Evolutionary conservation across 1,284 basidiomycete genomes (phyloP).

Genomic region (Moniliella sp.): DNA sequence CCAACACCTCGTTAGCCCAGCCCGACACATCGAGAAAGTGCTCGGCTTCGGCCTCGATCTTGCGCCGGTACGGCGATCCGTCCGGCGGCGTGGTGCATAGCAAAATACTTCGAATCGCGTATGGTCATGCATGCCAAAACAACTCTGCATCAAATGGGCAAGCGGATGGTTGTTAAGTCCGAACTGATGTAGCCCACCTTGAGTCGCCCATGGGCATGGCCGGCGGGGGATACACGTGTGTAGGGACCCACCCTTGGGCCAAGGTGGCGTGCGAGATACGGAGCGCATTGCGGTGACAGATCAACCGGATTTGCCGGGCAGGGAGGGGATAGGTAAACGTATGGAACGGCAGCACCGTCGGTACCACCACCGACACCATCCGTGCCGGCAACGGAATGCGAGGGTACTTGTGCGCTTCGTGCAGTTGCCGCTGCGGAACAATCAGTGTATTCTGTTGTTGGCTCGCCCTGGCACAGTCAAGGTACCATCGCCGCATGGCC

Average conservation of each 20-base stretch:
- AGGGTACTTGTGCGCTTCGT: constrained; percentile 12
- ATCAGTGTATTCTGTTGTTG: constrained; percentile 1
- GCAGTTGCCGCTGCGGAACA: background rate
- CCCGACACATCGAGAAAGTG: constrained; percentile 42
- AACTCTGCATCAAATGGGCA: constrained; percentile 46
- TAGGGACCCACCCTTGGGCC: constrained; percentile 40
- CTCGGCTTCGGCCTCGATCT: constrained; percentile 40
- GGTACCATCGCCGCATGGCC: constrained; percentile 42
- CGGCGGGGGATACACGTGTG: constrained; percentile 41
- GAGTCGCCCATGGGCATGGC: constrained; percentile 38
- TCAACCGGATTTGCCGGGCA: constrained; percentile 40
- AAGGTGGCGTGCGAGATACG: constrained; percentile 41
- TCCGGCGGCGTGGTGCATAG: constrained; percentile 44
- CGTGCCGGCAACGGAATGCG: constrained; percentile 34
- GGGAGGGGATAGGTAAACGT: constrained; percentile 44
- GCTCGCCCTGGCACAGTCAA: constrained; percentile 35
- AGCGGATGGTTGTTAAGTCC: constrained; percentile 48
- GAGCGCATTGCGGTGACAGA: constrained; percentile 44
- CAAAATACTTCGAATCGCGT: constrained; percentile 40
- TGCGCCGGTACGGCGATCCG: constrained; percentile 39
- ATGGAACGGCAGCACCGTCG: constrained; percentile 45
- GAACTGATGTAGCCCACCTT: constrained; percentile 44
- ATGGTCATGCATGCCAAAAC: constrained; percentile 42
- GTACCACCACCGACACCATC: constrained; percentile 37
- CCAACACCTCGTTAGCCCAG: constrained; percentile 37